Percentiles rank a stretch among this genome's conserved stretches.
phyloP scores from a whole-genome alignment of 768 basidiomycete species.

The Lentinula raphanica region DNA sequence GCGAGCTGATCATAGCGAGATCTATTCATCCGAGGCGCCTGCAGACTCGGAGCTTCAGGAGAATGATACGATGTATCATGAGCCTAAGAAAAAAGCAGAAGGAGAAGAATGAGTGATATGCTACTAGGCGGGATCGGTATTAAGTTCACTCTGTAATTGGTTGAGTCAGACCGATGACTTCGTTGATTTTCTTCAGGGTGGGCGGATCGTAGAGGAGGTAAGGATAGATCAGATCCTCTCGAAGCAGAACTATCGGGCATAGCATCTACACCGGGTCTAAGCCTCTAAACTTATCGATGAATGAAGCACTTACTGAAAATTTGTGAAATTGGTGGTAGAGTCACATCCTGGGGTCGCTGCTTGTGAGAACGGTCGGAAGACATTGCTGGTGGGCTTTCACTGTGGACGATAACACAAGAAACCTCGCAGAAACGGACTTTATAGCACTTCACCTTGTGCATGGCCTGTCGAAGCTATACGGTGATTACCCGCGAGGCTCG shows the following conservation, averaged over 20 bases:
- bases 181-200: background rate
- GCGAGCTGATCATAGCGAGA: background rate
- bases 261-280: background rate
- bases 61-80: background rate
- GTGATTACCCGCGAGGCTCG: background rate
- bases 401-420: background rate
- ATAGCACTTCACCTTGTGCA: background rate
- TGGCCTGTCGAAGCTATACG: background rate
- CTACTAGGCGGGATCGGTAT: background rate
- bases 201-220: slow-evolving; percentile 4
- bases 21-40: background rate
- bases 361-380: slow-evolving; percentile 2
- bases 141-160: background rate
- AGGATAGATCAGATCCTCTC: slow-evolving; percentile 1
- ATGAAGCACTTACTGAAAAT: slow-evolving; percentile 10
- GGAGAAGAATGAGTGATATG: background rate
- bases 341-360: slow-evolving; percentile 7
- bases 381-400: background rate
- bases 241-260: background rate
- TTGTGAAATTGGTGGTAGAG: slow-evolving; percentile 14
- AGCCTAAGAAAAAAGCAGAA: background rate
- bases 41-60: background rate
- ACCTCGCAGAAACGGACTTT: background rate
- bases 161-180: background rate
- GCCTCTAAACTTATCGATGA: background rate